Conservation (phyloP, 352 stramenopile genomes). For the Phytophthora palmivora region DNA sequence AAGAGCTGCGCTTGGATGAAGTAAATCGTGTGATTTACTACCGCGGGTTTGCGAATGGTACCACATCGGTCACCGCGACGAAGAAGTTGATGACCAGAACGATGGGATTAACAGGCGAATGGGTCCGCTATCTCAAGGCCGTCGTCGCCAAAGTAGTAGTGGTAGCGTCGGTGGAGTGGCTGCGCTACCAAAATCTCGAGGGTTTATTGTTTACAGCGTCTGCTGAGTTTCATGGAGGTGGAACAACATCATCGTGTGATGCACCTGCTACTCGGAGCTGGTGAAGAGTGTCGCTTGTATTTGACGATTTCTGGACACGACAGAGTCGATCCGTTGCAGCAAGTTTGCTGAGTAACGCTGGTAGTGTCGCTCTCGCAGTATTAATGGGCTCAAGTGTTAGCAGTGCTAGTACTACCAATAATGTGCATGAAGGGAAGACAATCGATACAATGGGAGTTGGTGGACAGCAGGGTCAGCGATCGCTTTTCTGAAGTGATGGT, state of each 20-base stretch:
- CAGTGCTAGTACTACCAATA: not conserved
- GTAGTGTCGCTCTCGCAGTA: slow-evolving; percentile 22
- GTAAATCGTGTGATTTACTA: slow-evolving; percentile 53
- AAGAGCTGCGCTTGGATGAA: slow-evolving; percentile 51
- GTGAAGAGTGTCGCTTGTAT: slow-evolving; percentile 60
- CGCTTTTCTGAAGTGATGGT: slow-evolving; percentile 19
- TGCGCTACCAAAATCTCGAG: slow-evolving; percentile 44
- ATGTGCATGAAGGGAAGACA: not conserved
- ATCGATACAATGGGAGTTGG: not conserved
- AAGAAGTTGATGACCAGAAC: slow-evolving; percentile 15
- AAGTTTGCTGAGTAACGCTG: slow-evolving; percentile 29
- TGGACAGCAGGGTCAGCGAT: slow-evolving; percentile 13
- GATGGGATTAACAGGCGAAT: slow-evolving; percentile 34
- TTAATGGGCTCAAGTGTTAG: slow-evolving; percentile 11
- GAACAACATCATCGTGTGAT: slow-evolving; percentile 60
- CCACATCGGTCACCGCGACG: slow-evolving; percentile 33
- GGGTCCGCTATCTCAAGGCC: slow-evolving; percentile 10
- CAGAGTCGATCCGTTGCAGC: slow-evolving; percentile 25
- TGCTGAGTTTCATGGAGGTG: slow-evolving; percentile 67
- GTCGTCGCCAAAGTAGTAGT: slow-evolving; percentile 24
- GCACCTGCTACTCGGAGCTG: slow-evolving; percentile 63
- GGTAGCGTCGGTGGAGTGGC: slow-evolving; percentile 20
- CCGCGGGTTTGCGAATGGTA: slow-evolving; percentile 74
- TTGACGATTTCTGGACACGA: slow-evolving; percentile 68
- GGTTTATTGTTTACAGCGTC: slow-evolving; percentile 69